Conservation (phyloP, 2,329 filamentous ascomycete species). For the Botrytis elliptica region DNA sequence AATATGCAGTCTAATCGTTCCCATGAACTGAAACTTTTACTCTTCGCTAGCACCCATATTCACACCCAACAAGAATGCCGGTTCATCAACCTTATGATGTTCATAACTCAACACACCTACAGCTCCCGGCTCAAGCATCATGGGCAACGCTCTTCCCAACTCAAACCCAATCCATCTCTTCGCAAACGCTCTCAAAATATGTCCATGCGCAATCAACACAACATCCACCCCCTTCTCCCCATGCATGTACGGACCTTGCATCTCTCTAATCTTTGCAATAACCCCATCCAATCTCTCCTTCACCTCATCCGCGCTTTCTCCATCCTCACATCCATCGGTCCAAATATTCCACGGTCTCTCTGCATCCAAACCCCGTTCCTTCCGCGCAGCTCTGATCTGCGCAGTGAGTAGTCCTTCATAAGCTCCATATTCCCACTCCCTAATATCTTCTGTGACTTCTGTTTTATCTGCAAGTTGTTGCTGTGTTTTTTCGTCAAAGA, state of each 20-base stretch:
- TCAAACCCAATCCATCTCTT: conserved; percentile 53
- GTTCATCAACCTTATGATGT: conserved; percentile 41
- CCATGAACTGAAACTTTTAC: neutral
- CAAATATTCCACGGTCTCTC: conserved; percentile 52
- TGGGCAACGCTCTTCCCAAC: conserved; percentile 37
- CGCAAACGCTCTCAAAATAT: conserved; percentile 55
- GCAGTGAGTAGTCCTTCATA: conserved; percentile 49
- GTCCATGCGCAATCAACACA: conserved; percentile 47
- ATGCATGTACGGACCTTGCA: conserved; percentile 47
- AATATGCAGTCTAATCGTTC: neutral
- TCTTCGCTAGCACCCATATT: conserved; percentile 34
- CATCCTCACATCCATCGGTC: conserved; percentile 51
- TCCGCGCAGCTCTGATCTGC: conserved; percentile 44
- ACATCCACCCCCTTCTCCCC: conserved; percentile 48
- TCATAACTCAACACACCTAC: conserved; percentile 42
- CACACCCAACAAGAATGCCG: conserved; percentile 41
- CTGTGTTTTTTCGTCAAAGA: conserved; percentile 41
- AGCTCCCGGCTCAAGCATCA: conserved; percentile 44
- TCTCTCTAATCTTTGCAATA: conserved; percentile 49
- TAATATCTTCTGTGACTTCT: conserved; percentile 45
- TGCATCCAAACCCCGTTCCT: conserved; percentile 45
- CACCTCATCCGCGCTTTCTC: conserved; percentile 50
- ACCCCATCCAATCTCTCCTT: conserved; percentile 48
- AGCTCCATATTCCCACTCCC: conserved; percentile 52
- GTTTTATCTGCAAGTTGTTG: conserved; percentile 30